Evolutionary conservation across 1,284 basidiomycete genomes (phyloP), one percentile per base, ranked within the genome.

Genomic region (Cryptococcus maquisensis): DNA sequence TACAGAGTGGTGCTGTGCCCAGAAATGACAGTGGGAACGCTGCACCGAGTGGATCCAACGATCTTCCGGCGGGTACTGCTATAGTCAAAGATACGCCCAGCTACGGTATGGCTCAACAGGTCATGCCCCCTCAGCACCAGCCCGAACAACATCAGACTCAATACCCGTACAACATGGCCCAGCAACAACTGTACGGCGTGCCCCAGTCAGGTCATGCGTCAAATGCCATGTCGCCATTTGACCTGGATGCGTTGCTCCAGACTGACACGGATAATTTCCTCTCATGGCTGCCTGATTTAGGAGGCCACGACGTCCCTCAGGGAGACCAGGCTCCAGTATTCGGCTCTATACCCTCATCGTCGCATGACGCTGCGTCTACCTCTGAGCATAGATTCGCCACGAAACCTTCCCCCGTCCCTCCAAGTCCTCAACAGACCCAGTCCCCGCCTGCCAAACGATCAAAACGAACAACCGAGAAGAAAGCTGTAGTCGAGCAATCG

Each of bases 181-280:
- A 39, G 20, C 52, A 41, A 16, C 38, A 32, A 5, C n/a, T 54
- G 21, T 43, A 46, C 20, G 26, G 26, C 7, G n/a, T 26, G 20
- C 15, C n/a, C 32, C 36, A 20, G 10, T 18, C 13, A 21, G 45
- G 32, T 16, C 49, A 42, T 18, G 43, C 32, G 16, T 47, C 40
- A 21, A 43, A 35, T n/a, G 51, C 28, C 20, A 63, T 72, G 57
- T 69, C 66, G 5, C 63, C 67, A 3, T 72, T 72, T 52, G 72
- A 74, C 49, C 65, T 74, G 24, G 69, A 74, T 54, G 67, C 69
- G 9, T 67, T 74, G 59, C 56, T 71, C 36, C 64, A 67, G 49
- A 58, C 54, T 36, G 49, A 61, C 36, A 62, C 60, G 37, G 59
- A 63, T 37, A 65, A 67, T 44, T 55, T 63, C 47, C 68, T 74